Percentiles rank a stretch among this genome's conserved stretches.
Evolutionary conservation across 2,329 filamentous ascomycete genomes (phyloP).

Genomic region (Knoxdaviesia capensis): DNA sequence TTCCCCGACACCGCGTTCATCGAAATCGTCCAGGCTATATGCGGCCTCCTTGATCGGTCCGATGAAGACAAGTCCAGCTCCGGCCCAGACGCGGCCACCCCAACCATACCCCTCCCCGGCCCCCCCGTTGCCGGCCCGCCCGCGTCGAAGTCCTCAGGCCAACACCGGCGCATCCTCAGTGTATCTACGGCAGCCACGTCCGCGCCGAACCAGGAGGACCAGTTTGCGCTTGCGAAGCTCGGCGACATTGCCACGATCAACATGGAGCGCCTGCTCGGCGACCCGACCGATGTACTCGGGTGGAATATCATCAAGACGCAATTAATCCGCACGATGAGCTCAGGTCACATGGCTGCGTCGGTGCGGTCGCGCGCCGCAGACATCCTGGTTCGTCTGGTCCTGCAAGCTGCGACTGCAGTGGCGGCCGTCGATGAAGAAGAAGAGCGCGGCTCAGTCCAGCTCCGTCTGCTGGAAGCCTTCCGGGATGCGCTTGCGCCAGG

Average conservation of each 20-base stretch:
- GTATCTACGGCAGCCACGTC: slow-evolving; percentile 22
- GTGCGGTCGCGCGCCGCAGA: slow-evolving; percentile 42
- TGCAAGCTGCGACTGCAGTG: slow-evolving; percentile 37
- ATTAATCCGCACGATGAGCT: slow-evolving; percentile 29
- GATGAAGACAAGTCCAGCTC: slow-evolving; percentile 4
- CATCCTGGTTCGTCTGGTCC: slow-evolving; percentile 35
- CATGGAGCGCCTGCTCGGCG: slow-evolving; percentile 50
- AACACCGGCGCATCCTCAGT: slow-evolving; percentile 25
- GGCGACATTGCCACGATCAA: slow-evolving; percentile 57
- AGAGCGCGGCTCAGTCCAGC: slow-evolving; percentile 41
- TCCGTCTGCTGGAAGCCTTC: slow-evolving; percentile 49
- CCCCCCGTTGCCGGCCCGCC: slow-evolving; percentile 10
- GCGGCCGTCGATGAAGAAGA: slow-evolving; percentile 27
- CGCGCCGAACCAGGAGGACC: slow-evolving; percentile 37
- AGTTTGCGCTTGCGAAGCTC: slow-evolving; percentile 53
- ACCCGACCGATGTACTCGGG: slow-evolving; percentile 46
- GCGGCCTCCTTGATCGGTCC: slow-evolving; percentile 38
- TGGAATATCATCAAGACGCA: slow-evolving; percentile 49
- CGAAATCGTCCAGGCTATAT: slow-evolving; percentile 56
- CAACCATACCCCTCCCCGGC: background rate
- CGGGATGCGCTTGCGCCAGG: slow-evolving; percentile 30
- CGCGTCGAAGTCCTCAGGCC: slow-evolving; percentile 15
- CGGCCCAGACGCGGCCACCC: too few species aligned
- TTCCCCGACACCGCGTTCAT: slow-evolving; percentile 71
- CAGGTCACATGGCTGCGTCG: slow-evolving; percentile 23